A percentile compares a stretch with the other conserved stretches of the same genome.
Evolutionary conservation across 306 rosid species (phyloP).

Genomic region (Psophocarpus tetragonolobus): DNA sequence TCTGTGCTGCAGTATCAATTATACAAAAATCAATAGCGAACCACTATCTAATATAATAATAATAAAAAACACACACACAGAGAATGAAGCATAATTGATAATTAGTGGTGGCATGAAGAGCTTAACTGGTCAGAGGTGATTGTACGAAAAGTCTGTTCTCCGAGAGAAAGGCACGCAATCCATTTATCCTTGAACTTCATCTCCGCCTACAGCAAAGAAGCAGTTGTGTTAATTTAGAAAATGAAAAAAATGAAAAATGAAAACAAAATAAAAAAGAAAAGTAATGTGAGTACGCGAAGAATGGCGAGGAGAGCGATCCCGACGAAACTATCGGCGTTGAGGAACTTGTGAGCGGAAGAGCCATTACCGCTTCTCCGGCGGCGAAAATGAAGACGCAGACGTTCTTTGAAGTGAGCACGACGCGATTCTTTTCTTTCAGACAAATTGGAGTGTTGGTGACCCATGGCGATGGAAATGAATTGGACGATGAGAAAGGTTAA

Average conservation of each 20-base stretch:
- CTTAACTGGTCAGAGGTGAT: slow-evolving; percentile 67
- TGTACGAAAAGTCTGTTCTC: slow-evolving; percentile 91
- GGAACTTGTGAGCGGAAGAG: slow-evolving; percentile 41
- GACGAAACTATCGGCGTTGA: slow-evolving; percentile 56
- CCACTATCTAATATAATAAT: not conserved
- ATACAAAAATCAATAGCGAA: slow-evolving; percentile 40
- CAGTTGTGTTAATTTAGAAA: not conserved
- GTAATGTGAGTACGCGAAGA: slow-evolving; percentile 40
- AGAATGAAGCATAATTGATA: not conserved
- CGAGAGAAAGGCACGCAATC: slow-evolving; percentile 88
- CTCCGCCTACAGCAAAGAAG: slow-evolving; percentile 61
- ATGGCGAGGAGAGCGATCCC: slow-evolving; percentile 85
- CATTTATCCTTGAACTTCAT: slow-evolving; percentile 94
- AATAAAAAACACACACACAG: too few species aligned
- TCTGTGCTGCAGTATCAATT: slow-evolving; percentile 71
- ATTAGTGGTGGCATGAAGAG: not conserved
- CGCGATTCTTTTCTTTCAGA: slow-evolving; percentile 41
- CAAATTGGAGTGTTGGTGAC: slow-evolving; percentile 56
- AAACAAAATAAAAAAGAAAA: not conserved
- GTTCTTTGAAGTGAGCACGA: slow-evolving; percentile 57
- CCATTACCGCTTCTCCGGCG: slow-evolving; percentile 21
- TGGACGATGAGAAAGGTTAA: not conserved
- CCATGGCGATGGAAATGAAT: slow-evolving; percentile 43
- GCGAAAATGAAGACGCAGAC: slow-evolving; percentile 42
- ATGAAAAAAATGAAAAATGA: not conserved